Evolutionary conservation across 2,329 filamentous ascomycete genomes (phyloP).

Genomic region (Penicillium thymicola): DNA sequence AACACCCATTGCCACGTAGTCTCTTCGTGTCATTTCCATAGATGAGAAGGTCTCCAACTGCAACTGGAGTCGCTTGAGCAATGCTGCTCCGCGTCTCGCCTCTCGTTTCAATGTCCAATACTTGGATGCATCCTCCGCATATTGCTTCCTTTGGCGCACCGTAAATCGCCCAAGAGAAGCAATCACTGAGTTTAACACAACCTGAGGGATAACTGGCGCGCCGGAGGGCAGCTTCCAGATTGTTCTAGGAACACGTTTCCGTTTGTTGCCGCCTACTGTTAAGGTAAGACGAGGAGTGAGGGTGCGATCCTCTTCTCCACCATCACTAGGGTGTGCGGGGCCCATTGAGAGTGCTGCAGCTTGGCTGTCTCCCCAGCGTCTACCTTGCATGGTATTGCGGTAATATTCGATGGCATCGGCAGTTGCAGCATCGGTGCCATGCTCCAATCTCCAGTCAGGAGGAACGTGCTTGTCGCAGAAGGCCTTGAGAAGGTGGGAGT

Average conservation of each 20-base stretch:
- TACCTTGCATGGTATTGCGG: conserved; percentile 80
- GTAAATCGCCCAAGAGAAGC: conserved; percentile 77
- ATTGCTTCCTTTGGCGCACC: conserved; percentile 85
- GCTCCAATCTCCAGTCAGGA: conserved; percentile 79
- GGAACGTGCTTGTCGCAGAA: conserved; percentile 96
- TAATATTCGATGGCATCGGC: conserved; percentile 85
- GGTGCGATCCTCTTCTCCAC: conserved; percentile 41
- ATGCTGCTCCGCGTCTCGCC: conserved; percentile 80
- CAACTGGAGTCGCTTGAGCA: conserved; percentile 88
- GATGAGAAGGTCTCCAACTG: conserved; percentile 96
- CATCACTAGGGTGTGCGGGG: conserved; percentile 57
- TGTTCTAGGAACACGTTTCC: conserved; percentile 61
- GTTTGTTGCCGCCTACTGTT: conserved; percentile 56
- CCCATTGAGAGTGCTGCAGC: conserved; percentile 76
- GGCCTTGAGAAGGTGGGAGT: conserved; percentile 81
- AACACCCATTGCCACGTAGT: conserved; percentile 93
- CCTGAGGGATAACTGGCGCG: conserved; percentile 87
- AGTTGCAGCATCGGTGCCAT: conserved; percentile 76
- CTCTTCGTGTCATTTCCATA: conserved; percentile 92
- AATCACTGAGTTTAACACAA: conserved; percentile 82
- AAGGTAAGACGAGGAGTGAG: conserved; percentile 51
- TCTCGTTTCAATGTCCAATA: conserved; percentile 98
- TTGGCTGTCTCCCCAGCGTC: conserved; percentile 89
- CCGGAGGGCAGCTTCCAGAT: conserved; percentile 92
- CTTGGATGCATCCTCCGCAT: conserved; percentile 85